These are phyloP conservation scores for Aspergillus viridinutans DNA, from an alignment of 2,329 filamentous ascomycete species.

Conservation along the genomic window DNA sequence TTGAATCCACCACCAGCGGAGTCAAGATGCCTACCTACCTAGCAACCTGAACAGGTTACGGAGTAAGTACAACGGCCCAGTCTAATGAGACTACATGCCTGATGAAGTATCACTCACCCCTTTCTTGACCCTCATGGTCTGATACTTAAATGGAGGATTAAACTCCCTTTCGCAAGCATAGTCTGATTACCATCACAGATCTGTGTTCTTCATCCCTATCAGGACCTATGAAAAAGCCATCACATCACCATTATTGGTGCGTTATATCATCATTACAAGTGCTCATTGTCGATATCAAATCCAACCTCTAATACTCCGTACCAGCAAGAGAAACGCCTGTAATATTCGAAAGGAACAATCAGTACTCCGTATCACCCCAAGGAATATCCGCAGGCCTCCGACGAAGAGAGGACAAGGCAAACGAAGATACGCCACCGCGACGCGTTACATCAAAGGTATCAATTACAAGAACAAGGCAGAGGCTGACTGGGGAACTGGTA, in stretches of 20 bases:
- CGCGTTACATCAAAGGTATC: background rate
- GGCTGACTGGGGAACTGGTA: background rate
- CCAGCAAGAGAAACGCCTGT: background rate
- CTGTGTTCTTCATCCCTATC: background rate
- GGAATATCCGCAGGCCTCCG: background rate
- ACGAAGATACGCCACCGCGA: background rate
- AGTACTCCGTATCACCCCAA: background rate
- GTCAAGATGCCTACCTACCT: background rate
- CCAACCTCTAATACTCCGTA: background rate
- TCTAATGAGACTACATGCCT: constrained; percentile 14
- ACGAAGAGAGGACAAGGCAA: too few species aligned
- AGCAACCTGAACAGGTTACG: constrained; percentile 1
- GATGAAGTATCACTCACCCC: constrained; percentile 12
- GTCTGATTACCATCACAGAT: background rate
- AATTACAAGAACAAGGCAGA: background rate
- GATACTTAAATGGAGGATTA: constrained; percentile 16
- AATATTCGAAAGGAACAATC: background rate
- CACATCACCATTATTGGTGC: constrained; percentile 7
- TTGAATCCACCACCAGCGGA: background rate
- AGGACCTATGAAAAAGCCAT: background rate
- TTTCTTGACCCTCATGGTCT: constrained; percentile 8
- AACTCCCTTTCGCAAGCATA: constrained; percentile 4
- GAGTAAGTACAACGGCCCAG: constrained; percentile 12
- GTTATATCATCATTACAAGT: constrained; percentile 18
- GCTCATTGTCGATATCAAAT: background rate